Percentiles rank a stretch among this genome's conserved stretches.
phyloP scores from a whole-genome alignment of 208 protist species.

The Naegleria gruberi region DNA sequence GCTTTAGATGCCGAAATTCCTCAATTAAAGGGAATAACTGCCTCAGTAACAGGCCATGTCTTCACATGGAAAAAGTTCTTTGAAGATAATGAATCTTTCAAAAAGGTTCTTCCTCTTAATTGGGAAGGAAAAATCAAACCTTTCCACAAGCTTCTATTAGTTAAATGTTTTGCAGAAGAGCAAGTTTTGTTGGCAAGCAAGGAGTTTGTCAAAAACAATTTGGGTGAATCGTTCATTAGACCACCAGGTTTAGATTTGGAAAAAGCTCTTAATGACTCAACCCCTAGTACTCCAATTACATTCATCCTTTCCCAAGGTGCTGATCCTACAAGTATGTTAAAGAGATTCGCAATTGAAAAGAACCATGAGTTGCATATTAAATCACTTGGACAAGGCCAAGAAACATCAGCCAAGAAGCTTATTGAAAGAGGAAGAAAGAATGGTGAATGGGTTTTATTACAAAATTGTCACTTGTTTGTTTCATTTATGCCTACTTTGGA shows the following conservation, averaged over 20 bases:
- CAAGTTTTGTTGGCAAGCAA: constrained; percentile 78
- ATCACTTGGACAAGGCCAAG: constrained; percentile 93
- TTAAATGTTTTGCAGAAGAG: constrained; percentile 83
- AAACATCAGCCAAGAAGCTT: constrained; percentile 80
- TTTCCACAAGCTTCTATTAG: constrained; percentile 84
- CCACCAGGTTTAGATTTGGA: constrained; percentile 82
- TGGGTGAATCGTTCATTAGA: constrained; percentile 82
- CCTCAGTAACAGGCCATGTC: neutral
- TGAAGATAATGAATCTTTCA: neutral
- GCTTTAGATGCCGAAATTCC: neutral
- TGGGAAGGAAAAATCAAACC: constrained; percentile 28
- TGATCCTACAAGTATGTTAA: constrained; percentile 82
- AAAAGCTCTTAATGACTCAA: constrained; percentile 69
- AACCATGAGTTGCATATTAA: constrained; percentile 67
- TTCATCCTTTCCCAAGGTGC: constrained; percentile 94
- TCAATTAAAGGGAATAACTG: neutral
- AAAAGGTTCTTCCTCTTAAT: neutral
- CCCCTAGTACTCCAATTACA: constrained; percentile 75
- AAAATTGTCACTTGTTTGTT: constrained; percentile 91
- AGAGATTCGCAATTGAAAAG: constrained; percentile 74
- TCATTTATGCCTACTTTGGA: constrained; percentile 92
- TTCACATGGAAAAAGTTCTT: neutral
- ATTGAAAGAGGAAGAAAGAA: constrained; percentile 74
- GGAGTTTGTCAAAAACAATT: constrained; percentile 71
- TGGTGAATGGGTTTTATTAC: constrained; percentile 87